These are phyloP conservation scores for Zygosaccharomyces rouxii DNA, from an alignment of 805 yeast species.

Conservation along the genomic window DNA sequence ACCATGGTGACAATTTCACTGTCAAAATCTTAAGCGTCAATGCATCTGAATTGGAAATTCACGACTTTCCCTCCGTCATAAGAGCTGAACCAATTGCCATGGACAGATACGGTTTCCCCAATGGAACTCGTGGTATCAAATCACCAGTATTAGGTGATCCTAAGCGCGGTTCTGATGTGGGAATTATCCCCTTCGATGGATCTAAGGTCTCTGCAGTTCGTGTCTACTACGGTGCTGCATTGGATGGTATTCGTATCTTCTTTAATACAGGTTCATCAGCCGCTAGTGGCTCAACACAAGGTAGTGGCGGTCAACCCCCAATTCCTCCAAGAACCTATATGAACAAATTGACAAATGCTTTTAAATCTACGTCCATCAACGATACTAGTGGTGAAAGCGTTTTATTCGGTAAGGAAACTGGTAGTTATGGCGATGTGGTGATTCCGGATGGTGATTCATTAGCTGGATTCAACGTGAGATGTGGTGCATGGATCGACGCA, in stretches of 20 bases:
- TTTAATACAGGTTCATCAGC: conserved; percentile 17
- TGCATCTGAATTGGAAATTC: conserved; percentile 52
- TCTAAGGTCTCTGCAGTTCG: conserved; percentile 47
- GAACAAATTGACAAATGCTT: conserved; percentile 25
- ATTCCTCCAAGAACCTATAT: conserved; percentile 47
- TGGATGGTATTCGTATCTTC: conserved; percentile 73
- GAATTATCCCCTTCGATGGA: conserved; percentile 27
- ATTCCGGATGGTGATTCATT: conserved; percentile 58
- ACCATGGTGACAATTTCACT: conserved; percentile 32
- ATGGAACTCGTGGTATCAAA: conserved; percentile 25
- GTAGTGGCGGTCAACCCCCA: conserved; percentile 34
- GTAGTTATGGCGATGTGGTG: conserved; percentile 50
- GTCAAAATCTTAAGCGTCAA: conserved; percentile 57
- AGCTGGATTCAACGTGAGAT: conserved; percentile 55
- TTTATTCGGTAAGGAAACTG: conserved; percentile 51
- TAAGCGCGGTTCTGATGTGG: conserved; percentile 30
- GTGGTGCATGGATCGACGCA: conserved; percentile 90
- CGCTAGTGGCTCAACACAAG: conserved; percentile 13
- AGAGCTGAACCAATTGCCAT: conserved; percentile 20
- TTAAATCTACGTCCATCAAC: conserved; percentile 18
- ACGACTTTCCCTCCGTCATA: conserved; percentile 40
- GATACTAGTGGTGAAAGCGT: conserved; percentile 16
- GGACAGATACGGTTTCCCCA: conserved; percentile 28
- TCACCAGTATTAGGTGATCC: conserved; percentile 28
- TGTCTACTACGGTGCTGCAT: conserved; percentile 67